These are phyloP conservation scores for Urochloa ruziziensis DNA, from an alignment of 176 grass and related monocot genomes.

Conservation along the genomic window DNA sequence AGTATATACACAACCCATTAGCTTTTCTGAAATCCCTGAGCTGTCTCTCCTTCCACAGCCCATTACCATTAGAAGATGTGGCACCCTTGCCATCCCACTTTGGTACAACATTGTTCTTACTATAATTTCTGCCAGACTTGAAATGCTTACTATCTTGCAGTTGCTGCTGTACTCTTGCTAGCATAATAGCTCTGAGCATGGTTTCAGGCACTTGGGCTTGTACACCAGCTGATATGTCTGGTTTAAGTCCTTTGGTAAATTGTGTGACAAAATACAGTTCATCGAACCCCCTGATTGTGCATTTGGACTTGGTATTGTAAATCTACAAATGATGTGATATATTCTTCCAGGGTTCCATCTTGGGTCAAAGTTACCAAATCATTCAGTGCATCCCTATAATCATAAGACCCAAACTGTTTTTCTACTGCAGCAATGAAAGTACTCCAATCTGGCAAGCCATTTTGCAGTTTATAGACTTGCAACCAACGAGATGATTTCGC, in stretches of 20 bases:
- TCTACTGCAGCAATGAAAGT: not conserved
- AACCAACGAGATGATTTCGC: no score
- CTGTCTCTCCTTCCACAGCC: not conserved
- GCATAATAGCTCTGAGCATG: no score
- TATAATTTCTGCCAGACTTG: not conserved
- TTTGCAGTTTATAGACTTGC: rapidly evolving
- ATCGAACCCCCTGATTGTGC: not conserved
- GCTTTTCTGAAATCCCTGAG: not conserved
- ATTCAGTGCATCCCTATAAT: no score
- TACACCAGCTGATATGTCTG: not conserved
- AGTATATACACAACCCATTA: rapidly evolving
- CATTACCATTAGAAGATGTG: rapidly evolving
- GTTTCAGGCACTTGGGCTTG: not conserved
- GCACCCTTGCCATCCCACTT: no score
- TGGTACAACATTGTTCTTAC: not conserved
- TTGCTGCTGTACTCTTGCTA: not conserved
- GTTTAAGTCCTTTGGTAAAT: not conserved
- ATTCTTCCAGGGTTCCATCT: not conserved
- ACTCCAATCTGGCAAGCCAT: not conserved
- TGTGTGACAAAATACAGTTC: not conserved
- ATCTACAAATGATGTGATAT: not conserved
- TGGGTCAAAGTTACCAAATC: rapidly evolving
- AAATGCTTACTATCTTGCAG: not conserved
- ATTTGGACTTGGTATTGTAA: not conserved
- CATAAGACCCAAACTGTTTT: rapidly evolving